Evolutionary conservation across 805 yeast genomes (phyloP), one percentile per base, ranked within the genome.

Genomic region (Spathaspora gorwiae): DNA sequence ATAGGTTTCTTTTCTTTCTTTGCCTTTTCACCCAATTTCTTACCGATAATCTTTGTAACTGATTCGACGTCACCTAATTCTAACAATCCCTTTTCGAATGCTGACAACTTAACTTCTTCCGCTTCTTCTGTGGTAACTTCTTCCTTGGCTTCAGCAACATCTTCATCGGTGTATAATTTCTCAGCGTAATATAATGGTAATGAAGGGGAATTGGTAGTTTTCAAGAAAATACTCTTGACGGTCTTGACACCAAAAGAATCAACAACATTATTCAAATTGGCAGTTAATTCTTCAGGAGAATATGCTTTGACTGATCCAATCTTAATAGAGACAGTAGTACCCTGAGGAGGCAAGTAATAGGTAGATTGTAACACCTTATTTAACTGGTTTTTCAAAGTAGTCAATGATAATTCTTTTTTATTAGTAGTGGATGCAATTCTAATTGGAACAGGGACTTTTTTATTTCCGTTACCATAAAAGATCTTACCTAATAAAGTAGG

Each of bases 401-500:
- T 67, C 66, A 54, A 70, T 56, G 57, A 82, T 68, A 59, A 79
- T 64, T 52, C 76, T 64, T 53, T 73, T 50, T 56, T 55, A 37
- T 51, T 64, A 45, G 53, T 39, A 52, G 52, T 48, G 2, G 62
- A 48, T 8, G 56, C 49, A 3, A 61, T 59, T 49, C 56, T 61
- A 27, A 63, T 56, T 24, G 68, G 65, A 29, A 62, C 50, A 15
- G 96, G 96, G 36, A 80, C 66, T 60, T 87, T 87, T 34, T 64
- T 58, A 45, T 49, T 48, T 34, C 76, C 65, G 41, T 73, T 73
- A 33, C 55, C 64, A 61, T 81, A 86, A 60, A 90, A 94, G 3
- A 79, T 72, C 66, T 87, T 87, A 45, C 97, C 97, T 52, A 94
- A 70, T 33, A 87, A 67, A 55, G 83, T 80, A 40, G 99, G 99